phyloP scores from a whole-genome alignment of 257 asterid genomes.

The Solanum tarapatanum region DNA sequence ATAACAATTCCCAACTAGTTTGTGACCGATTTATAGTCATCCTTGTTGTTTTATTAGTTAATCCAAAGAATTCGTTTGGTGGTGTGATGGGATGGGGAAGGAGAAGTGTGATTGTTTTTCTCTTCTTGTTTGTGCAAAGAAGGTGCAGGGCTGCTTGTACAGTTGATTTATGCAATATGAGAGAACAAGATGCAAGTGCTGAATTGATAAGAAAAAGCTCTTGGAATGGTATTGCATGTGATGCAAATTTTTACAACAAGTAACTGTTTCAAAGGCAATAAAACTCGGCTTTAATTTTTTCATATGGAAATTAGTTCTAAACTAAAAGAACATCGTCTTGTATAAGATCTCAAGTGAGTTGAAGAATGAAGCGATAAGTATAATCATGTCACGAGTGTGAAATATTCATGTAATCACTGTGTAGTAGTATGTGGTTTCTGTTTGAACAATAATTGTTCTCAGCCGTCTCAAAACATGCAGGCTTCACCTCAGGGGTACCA shows the following conservation, averaged over 20 bases:
- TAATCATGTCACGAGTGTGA: not conserved
- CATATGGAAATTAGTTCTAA: not conserved
- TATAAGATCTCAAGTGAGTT: not conserved
- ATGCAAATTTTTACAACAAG: not conserved
- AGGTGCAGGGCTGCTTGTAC: not conserved
- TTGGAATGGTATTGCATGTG: not conserved
- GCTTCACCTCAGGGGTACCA: constrained; percentile 1
- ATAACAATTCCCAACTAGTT: not conserved
- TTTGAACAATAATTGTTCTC: not conserved
- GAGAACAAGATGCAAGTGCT: not conserved
- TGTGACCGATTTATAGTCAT: not conserved
- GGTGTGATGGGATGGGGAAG: not conserved
- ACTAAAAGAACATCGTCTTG: not conserved
- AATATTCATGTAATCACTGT: not conserved
- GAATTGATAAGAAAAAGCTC: not conserved
- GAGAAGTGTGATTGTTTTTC: not conserved
- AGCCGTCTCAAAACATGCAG: not conserved
- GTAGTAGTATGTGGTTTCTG: not conserved
- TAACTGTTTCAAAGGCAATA: not conserved
- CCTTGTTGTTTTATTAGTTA: not conserved
- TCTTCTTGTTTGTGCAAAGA: not conserved
- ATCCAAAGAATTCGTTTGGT: not conserved
- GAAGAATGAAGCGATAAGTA: not conserved
- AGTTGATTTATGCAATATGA: not conserved
- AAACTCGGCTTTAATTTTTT: not conserved